Evolutionary conservation across 2,329 filamentous ascomycete species (phyloP).

Genomic region (Aureobasidium vineae): DNA sequence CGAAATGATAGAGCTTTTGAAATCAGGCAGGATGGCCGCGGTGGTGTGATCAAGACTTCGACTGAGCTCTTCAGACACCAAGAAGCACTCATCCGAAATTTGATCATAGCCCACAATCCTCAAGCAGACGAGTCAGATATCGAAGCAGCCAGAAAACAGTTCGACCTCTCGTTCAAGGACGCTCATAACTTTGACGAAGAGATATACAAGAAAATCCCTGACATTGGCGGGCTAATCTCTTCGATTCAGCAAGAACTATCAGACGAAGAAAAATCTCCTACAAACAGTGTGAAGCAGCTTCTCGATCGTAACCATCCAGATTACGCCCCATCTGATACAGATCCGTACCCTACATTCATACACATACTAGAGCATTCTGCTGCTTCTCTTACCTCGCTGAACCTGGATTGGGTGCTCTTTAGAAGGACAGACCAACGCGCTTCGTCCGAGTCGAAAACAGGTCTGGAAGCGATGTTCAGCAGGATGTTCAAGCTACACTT

Average conservation of each 20-base stretch:
- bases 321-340: background rate
- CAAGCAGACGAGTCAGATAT: background rate
- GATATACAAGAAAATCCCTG: conserved; percentile 29
- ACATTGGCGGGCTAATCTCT: background rate
- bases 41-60: conserved; percentile 27
- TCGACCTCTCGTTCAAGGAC: conserved; percentile 19
- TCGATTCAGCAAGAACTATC: background rate
- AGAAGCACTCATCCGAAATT: conserved; percentile 30
- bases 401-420: conserved; percentile 40
- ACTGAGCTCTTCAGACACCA: conserved; percentile 11
- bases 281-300: background rate
- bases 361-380: conserved; percentile 6
- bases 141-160: background rate
- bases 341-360: conserved; percentile 14
- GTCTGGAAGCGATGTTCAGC: conserved; percentile 28
- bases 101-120: background rate
- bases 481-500: conserved; percentile 41
- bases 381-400: conserved; percentile 38
- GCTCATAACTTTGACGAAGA: conserved; percentile 29
- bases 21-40: conserved; percentile 32
- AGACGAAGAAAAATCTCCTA: background rate
- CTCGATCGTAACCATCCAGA: conserved; percentile 8
- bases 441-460: conserved; percentile 5
- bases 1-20: conserved; percentile 31
- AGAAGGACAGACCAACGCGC: conserved; percentile 16